These are phyloP conservation scores for Aspergillus thermomutatus DNA, from an alignment of 2,329 filamentous ascomycete species.

Conservation along the genomic window DNA sequence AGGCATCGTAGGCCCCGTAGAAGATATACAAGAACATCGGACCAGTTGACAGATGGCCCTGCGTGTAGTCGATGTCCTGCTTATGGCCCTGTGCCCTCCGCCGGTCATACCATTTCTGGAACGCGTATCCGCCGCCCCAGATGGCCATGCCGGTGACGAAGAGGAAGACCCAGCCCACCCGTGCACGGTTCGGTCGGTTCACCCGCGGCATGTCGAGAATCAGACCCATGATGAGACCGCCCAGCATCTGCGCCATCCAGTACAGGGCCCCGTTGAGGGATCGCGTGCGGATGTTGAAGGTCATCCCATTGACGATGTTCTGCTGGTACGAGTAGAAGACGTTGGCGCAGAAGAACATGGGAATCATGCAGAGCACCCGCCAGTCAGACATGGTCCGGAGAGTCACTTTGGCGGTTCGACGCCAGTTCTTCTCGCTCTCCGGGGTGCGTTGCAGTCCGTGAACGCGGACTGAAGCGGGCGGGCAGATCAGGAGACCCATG, in stretches of 20 bases:
- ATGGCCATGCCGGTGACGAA: slow-evolving; percentile 52
- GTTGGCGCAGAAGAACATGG: slow-evolving; percentile 56
- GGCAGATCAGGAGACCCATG: slow-evolving; percentile 48
- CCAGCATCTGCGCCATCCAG: slow-evolving; percentile 57
- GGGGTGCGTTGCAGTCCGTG: slow-evolving; percentile 36
- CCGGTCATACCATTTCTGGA: slow-evolving; percentile 56
- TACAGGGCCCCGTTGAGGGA: slow-evolving; percentile 55
- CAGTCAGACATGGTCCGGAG: slow-evolving; percentile 39
- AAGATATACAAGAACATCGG: slow-evolving; percentile 69
- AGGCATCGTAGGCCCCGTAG: slow-evolving; percentile 65
- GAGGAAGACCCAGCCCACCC: slow-evolving; percentile 46
- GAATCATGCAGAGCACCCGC: slow-evolving; percentile 49
- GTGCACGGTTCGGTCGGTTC: slow-evolving; percentile 46
- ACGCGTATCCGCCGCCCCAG: slow-evolving; percentile 62
- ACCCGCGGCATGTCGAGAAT: slow-evolving; percentile 42
- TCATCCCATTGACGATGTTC: slow-evolving; percentile 53
- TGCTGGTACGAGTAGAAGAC: slow-evolving; percentile 58
- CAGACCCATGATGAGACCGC: slow-evolving; percentile 43
- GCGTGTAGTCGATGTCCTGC: slow-evolving; percentile 48
- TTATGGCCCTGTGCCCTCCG: slow-evolving; percentile 39
- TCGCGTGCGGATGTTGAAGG: slow-evolving; percentile 55
- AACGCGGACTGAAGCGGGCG: slow-evolving; percentile 43
- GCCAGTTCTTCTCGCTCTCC: slow-evolving; percentile 41
- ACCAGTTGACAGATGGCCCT: slow-evolving; percentile 52
- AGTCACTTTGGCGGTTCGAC: slow-evolving; percentile 28